Conservation (phyloP, 306 rosid species). For the Betula pendula region DNA sequence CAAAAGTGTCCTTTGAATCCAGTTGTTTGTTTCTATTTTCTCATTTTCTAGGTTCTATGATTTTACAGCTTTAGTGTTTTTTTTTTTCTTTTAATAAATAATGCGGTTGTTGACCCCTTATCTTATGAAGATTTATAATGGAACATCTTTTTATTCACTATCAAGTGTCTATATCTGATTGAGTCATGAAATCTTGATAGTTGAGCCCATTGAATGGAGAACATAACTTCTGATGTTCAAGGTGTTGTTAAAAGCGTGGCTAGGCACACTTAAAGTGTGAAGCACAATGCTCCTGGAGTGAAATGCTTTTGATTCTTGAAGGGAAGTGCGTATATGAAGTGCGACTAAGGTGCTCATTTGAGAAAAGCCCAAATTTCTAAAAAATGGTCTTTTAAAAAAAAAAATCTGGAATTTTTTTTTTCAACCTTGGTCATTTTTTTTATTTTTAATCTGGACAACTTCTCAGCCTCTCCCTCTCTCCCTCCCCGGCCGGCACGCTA, state of each 20-base stretch:
- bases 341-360: neutral
- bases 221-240: neutral
- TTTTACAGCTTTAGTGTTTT: neutral
- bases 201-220: neutral
- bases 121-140: neutral
- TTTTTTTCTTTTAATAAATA: neutral
- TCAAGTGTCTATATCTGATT: neutral
- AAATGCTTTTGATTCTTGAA: neutral
- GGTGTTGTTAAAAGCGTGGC: neutral
- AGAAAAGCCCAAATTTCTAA: neutral
- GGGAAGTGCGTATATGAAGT: neutral
- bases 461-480: too few relatives aligned
- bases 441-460: too few relatives aligned
- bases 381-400: neutral
- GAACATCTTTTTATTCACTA: neutral
- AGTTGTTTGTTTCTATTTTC: neutral
- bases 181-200: neutral
- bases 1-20: slow-evolving; percentile 11
- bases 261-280: neutral
- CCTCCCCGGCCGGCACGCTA: too few relatives aligned
- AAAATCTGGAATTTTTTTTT: too few relatives aligned
- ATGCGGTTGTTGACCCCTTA: neutral
- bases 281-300: neutral
- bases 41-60: neutral
- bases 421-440: too few relatives aligned